A percentile compares a stretch with the other conserved stretches of the same genome.
Evolutionary conservation across 2,329 filamentous ascomycete genomes (phyloP).

Genomic region (Penicillium nordicum): DNA sequence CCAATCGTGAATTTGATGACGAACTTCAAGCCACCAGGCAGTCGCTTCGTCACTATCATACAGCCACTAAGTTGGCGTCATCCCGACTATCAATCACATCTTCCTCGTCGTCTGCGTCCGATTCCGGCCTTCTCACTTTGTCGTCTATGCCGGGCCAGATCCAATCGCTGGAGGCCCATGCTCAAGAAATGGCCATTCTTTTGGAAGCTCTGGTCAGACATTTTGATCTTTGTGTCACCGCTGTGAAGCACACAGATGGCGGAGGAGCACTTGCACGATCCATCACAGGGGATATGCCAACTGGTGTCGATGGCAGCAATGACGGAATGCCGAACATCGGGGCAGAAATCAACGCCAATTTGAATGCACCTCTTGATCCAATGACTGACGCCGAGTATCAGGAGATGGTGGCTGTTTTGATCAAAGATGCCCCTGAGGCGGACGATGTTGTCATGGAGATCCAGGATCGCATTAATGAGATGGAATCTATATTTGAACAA

Average conservation of each 20-base stretch:
- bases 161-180: constrained; percentile 66
- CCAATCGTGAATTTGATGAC: constrained; percentile 66
- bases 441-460: constrained; percentile 66
- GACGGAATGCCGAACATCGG: constrained; percentile 32
- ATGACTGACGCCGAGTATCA: constrained; percentile 71
- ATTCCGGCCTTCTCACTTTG: constrained; percentile 33
- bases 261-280: constrained; percentile 67
- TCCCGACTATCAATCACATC: constrained; percentile 35
- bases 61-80: constrained; percentile 38
- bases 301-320: constrained; percentile 46
- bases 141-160: constrained; percentile 54
- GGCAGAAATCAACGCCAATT: constrained; percentile 31
- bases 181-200: constrained; percentile 75
- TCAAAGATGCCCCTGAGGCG: constrained; percentile 55
- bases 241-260: constrained; percentile 84
- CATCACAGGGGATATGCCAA: constrained; percentile 59
- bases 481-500: constrained; percentile 67
- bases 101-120: constrained; percentile 34
- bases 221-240: constrained; percentile 90
- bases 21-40: constrained; percentile 66
- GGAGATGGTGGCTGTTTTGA: constrained; percentile 78
- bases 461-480: constrained; percentile 68
- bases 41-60: constrained; percentile 47
- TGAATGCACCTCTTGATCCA: constrained; percentile 58
- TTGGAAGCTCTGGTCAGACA: constrained; percentile 79